Evolutionary conservation across 495 filamentous ascomycete species (phyloP).

Genomic region (Astrothelium macrocarpum): DNA sequence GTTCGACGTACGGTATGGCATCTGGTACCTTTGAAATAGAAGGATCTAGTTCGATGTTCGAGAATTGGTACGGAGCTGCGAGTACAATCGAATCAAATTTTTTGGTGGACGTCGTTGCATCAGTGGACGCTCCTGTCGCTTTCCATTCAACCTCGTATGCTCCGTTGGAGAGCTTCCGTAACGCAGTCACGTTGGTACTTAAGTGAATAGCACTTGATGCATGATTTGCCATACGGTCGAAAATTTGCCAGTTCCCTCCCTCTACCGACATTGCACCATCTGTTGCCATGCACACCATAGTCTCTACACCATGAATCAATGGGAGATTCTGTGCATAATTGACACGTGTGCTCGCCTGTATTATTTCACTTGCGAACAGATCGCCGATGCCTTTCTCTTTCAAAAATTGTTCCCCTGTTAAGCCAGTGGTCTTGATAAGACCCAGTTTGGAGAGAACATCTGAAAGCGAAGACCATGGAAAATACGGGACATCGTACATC

Average conservation of each 20-base stretch:
- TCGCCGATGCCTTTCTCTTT: slow-evolving; percentile 54
- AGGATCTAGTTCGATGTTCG: slow-evolving; percentile 42
- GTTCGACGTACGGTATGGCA: slow-evolving; percentile 65
- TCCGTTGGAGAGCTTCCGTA: slow-evolving; percentile 40
- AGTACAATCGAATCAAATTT: slow-evolving; percentile 73
- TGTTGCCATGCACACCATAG: slow-evolving; percentile 89
- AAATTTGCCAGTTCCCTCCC: slow-evolving; percentile 95
- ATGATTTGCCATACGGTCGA: slow-evolving; percentile 63
- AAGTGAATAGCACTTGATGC: slow-evolving; percentile 51
- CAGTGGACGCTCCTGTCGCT: slow-evolving; percentile 19
- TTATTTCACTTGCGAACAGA: slow-evolving; percentile 67
- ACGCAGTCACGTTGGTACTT: slow-evolving; percentile 59
- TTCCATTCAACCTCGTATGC: slow-evolving; percentile 42
- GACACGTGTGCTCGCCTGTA: slow-evolving; percentile 83
- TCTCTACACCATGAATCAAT: slow-evolving; percentile 78
- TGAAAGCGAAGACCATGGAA: slow-evolving; percentile 73
- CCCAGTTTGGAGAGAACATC: slow-evolving; percentile 54
- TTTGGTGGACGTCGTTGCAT: slow-evolving; percentile 15
- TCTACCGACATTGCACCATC: slow-evolving; percentile 69
- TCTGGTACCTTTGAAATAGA: slow-evolving; percentile 45
- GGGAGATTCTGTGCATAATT: slow-evolving; percentile 89
- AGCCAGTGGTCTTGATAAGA: slow-evolving; percentile 51
- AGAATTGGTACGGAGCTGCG: slow-evolving; percentile 66
- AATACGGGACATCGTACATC: slow-evolving; percentile 71
- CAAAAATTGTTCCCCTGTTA: slow-evolving; percentile 65